These are phyloP conservation scores for Porpolomopsis calyptriformis DNA, from an alignment of 768 basidiomycete species.

Conservation along the genomic window DNA sequence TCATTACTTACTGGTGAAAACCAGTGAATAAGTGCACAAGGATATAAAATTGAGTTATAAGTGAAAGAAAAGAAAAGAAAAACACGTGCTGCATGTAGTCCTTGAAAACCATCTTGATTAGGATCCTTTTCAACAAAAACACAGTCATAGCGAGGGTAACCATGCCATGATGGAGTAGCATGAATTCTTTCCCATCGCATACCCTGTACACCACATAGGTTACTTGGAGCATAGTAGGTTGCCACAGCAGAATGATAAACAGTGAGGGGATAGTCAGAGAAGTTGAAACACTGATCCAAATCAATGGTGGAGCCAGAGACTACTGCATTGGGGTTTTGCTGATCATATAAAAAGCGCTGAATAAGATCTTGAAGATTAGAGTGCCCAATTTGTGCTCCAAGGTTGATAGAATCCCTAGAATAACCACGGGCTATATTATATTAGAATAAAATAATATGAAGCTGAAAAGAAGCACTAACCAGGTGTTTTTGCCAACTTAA, in stretches of 20 bases:
- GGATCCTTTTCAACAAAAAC: conserved; percentile 15
- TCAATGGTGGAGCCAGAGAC: conserved; percentile 7
- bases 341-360: conserved; percentile 18
- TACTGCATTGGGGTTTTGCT: conserved; percentile 12
- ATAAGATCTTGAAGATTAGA: conserved; percentile 16
- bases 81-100: conserved; percentile 19
- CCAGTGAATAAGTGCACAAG: conserved; percentile 11
- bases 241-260: conserved; percentile 12
- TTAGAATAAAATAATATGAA: conserved; percentile 8
- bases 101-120: conserved; percentile 13
- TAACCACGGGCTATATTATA: neutral
- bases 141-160: conserved; percentile 13
- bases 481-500: no score
- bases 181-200: neutral
- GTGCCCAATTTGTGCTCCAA: neutral
- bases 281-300: conserved; percentile 11
- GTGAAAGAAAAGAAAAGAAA: conserved; percentile 18
- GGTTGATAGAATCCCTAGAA: neutral
- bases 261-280: conserved; percentile 11
- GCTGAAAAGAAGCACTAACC: no score
- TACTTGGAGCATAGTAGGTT: conserved; percentile 13
- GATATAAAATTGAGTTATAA: neutral
- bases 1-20: neutral
- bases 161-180: neutral
- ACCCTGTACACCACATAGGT: neutral